A percentile compares a stretch with the other conserved stretches of the same genome.
These are phyloP conservation scores for Prunus mira DNA, from an alignment of 306 rosid genomes.

Conservation along the genomic window DNA sequence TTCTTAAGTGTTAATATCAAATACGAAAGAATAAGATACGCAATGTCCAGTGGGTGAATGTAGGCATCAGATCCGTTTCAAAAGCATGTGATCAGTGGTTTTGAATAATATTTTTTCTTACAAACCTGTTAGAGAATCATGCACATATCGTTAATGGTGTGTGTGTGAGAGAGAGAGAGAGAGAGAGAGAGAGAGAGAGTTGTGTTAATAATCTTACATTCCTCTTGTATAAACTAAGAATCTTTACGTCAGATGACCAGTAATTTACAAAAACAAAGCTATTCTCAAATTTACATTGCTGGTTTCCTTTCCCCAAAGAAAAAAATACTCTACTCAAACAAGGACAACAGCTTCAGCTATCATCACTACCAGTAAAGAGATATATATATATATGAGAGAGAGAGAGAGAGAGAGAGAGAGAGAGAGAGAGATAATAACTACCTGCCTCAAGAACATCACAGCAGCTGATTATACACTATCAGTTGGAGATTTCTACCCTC, in stretches of 20 bases:
- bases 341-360: slow-evolving; percentile 25
- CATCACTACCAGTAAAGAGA: slow-evolving; percentile 9
- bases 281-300: slow-evolving; percentile 49
- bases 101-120: neutral
- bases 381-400: neutral
- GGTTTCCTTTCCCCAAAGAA: slow-evolving; percentile 38
- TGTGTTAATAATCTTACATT: slow-evolving; percentile 19
- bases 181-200: neutral
- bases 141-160: too few species aligned
- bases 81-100: neutral
- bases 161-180: neutral
- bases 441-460: slow-evolving; percentile 28
- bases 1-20: too few species aligned
- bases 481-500: slow-evolving; percentile 26
- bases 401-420: neutral
- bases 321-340: slow-evolving; percentile 25
- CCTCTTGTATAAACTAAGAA: slow-evolving; percentile 20
- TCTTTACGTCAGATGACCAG: slow-evolving; percentile 15
- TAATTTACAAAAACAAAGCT: slow-evolving; percentile 41
- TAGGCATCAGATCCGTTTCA: neutral
- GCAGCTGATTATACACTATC: slow-evolving; percentile 25
- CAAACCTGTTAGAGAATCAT: too few species aligned
- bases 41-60: neutral
- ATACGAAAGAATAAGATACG: too few species aligned
- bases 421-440: slow-evolving; percentile 6